Base-by-base conservation (phyloP, 2,329 filamentous ascomycete genomes). In the Fusarium coffeatum region DNA sequence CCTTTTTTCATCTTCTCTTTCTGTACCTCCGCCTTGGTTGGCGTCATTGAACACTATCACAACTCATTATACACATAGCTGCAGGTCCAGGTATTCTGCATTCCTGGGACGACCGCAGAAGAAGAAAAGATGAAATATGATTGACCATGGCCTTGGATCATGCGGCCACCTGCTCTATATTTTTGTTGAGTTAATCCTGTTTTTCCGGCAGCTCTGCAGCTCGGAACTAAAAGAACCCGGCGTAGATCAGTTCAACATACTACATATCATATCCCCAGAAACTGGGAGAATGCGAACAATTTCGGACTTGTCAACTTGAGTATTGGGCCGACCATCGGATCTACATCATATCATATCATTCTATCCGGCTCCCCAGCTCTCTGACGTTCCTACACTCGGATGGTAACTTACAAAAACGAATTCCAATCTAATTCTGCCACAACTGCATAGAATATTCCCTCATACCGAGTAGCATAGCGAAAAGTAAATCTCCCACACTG, bases 31-130 rank as follows among this genome's bases (percentile, higher is more conserved):
- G 23, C 18, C 16, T 18, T 37, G n/a, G 22, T 50, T 37, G 22
- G 30, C 48, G 65, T 66, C 66, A 69, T 66, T 45, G 27, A 1
- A 18, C 47, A 28, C 22, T 37, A 22, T 46, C 48, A 40, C 25
- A 48, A 37, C 41, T 48, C 28, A 16, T 23, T 22, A 13, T n/a
- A 28, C 28, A 28, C 27, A 30, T 30, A 32, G 37, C 42, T 56
- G 30, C 45, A 47, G 13, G n/a, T 43, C 28, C 45, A 37, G 30
- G 34, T 18, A 28, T 28, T 59, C 51, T 45, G 20, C 61, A 64
- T 64, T 64, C 59, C 61, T 63, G 20, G 25, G 41, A 48, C 23
- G 40, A 48, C 25, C 15, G 30, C 22, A 27, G 25, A 64, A 53
- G 28, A 49, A 34, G 41, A n/a, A 43, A 40, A 54, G 13, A 34